Conservation (phyloP, 768 basidiomycete species). For the Russula earlei region DNA sequence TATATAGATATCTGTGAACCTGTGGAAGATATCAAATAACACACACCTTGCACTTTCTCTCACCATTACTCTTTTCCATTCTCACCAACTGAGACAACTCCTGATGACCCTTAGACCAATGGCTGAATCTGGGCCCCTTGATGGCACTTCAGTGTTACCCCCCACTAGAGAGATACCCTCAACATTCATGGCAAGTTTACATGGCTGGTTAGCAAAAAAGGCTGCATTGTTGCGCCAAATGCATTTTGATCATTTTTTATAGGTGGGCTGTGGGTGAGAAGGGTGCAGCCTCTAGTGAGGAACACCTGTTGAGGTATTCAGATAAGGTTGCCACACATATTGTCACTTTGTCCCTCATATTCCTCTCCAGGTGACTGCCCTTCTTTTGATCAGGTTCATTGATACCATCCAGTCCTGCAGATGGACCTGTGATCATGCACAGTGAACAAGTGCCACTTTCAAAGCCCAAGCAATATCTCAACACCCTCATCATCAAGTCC, state of each 20-base stretch:
- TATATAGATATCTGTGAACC: no score
- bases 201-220: slow-evolving; percentile 49
- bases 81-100: slow-evolving; percentile 5
- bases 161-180: slow-evolving; percentile 64
- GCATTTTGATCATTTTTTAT: slow-evolving; percentile 7
- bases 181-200: slow-evolving; percentile 57
- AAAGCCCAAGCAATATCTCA: slow-evolving; percentile 59
- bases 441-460: slow-evolving; percentile 50
- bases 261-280: slow-evolving; percentile 76
- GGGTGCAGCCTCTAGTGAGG: slow-evolving; percentile 60
- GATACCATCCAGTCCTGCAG: slow-evolving; percentile 24
- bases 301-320: slow-evolving; percentile 56
- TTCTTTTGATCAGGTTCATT: slow-evolving; percentile 43
- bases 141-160: slow-evolving; percentile 25
- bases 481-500: slow-evolving; percentile 62
- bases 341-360: neutral
- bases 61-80: neutral
- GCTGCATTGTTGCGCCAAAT: neutral
- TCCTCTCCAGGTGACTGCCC: slow-evolving; percentile 27
- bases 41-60: neutral
- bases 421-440: slow-evolving; percentile 43
- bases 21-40: neutral
- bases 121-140: neutral
- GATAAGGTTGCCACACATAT: neutral
- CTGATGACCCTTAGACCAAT: slow-evolving; percentile 2